Evolutionary conservation across 2,329 filamentous ascomycete species (phyloP).

Genomic region (Cytospora mali): DNA sequence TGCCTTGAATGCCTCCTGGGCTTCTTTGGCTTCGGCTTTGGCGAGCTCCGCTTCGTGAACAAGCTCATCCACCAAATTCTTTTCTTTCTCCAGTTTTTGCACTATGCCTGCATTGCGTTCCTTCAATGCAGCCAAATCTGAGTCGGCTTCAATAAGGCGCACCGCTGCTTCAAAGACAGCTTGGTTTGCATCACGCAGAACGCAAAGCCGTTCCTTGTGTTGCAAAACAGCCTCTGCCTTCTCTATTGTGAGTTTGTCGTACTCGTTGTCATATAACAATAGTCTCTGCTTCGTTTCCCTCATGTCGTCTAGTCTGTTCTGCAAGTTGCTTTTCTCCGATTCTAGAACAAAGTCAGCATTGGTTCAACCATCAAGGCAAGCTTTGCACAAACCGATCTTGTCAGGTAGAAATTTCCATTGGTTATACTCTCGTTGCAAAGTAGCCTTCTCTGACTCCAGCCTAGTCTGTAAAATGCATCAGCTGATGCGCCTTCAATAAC

Average conservation of each 20-base stretch:
- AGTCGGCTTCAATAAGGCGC: slow-evolving; percentile 76
- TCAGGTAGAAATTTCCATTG: slow-evolving; percentile 69
- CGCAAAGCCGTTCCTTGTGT: slow-evolving; percentile 62
- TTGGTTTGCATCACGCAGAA: slow-evolving; percentile 63
- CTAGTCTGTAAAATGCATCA: slow-evolving; percentile 42
- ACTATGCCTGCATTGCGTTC: slow-evolving; percentile 64
- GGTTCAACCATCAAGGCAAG: not conserved
- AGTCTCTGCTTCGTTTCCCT: slow-evolving; percentile 49
- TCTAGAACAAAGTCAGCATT: slow-evolving; percentile 30
- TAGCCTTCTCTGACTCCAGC: slow-evolving; percentile 64
- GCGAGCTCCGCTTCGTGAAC: slow-evolving; percentile 41
- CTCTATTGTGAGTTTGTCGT: slow-evolving; percentile 57
- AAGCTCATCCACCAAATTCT: slow-evolving; percentile 42
- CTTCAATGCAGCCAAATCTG: slow-evolving; percentile 73
- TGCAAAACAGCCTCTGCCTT: slow-evolving; percentile 57
- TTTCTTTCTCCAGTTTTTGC: slow-evolving; percentile 51
- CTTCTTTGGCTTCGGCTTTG: slow-evolving; percentile 38
- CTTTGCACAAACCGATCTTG: slow-evolving; percentile 59
- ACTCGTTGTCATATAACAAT: slow-evolving; percentile 52
- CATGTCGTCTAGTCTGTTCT: slow-evolving; percentile 41
- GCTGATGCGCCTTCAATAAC: not conserved
- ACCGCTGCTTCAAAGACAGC: slow-evolving; percentile 71
- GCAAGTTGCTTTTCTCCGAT: slow-evolving; percentile 41
- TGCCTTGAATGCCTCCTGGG: slow-evolving; percentile 44
- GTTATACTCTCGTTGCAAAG: slow-evolving; percentile 66